Percentiles rank a stretch among this genome's conserved stretches.
These are phyloP conservation scores for Phialophora verrucosa DNA, from an alignment of 2,329 filamentous ascomycete genomes.

Conservation along the genomic window DNA sequence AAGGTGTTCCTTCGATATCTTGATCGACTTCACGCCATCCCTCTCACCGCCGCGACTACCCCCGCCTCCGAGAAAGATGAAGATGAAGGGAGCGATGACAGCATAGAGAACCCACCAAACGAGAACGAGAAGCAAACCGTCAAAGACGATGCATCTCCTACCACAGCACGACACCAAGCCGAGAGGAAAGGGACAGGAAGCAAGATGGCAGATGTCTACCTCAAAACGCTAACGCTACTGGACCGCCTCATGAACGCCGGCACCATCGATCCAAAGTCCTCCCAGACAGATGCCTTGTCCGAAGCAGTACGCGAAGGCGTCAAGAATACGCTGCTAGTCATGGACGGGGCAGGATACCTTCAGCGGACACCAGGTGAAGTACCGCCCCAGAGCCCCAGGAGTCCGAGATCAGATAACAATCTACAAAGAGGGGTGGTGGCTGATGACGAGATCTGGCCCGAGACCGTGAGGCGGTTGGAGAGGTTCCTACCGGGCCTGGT, in stretches of 20 bases:
- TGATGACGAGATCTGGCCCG: slow-evolving; percentile 63
- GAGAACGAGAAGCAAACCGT: neutral
- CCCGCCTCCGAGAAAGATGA: neutral
- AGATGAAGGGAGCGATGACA: neutral
- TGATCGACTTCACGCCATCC: slow-evolving; percentile 80
- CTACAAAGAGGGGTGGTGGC: slow-evolving; percentile 41
- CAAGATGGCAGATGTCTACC: slow-evolving; percentile 78
- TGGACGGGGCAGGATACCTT: slow-evolving; percentile 87
- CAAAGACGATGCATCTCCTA: neutral
- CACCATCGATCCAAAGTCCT: slow-evolving; percentile 20
- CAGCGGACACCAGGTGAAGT: slow-evolving; percentile 41
- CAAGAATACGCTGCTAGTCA: slow-evolving; percentile 95
- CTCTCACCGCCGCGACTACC: slow-evolving; percentile 56
- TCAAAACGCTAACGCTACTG: slow-evolving; percentile 90
- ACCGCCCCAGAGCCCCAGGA: slow-evolving; percentile 4
- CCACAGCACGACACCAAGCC: neutral
- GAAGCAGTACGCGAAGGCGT: slow-evolving; percentile 94
- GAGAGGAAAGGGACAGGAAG: neutral
- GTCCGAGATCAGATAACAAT: slow-evolving; percentile 1
- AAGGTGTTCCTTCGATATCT: slow-evolving; percentile 96
- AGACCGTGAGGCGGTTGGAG: slow-evolving; percentile 66
- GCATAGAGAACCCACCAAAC: slow-evolving; percentile 1
- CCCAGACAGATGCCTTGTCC: slow-evolving; percentile 62
- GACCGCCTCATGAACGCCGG: slow-evolving; percentile 88
- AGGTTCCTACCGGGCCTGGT: slow-evolving; percentile 66